Percentiles rank a stretch among this genome's conserved stretches.
Evolutionary conservation across 1,284 basidiomycete genomes (phyloP).

Genomic region (Peniophora sp.): DNA sequence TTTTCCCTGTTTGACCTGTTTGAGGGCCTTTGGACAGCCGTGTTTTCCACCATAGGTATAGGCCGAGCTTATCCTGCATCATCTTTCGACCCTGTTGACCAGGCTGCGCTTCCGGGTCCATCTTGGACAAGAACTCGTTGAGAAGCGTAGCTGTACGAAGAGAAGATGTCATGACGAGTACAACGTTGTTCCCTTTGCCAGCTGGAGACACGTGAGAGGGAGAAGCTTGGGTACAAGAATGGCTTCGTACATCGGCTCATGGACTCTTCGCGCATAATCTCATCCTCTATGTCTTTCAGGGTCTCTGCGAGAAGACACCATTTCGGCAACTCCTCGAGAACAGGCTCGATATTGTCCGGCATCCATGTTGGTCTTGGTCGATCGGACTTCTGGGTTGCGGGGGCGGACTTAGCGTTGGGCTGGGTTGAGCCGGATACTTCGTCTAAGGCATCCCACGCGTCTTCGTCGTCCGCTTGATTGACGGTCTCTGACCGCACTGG

Average conservation of each 20-base stretch:
- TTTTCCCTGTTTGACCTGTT: constrained; percentile 19
- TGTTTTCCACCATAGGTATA: constrained; percentile 81
- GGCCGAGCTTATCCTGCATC: constrained; percentile 69
- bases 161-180: constrained; percentile 87
- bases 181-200: constrained; percentile 62
- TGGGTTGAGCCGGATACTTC: constrained; percentile 40
- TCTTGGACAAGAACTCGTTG: constrained; percentile 69
- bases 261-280: constrained; percentile 61
- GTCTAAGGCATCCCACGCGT: constrained; percentile 63
- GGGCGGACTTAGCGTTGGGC: not conserved
- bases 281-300: constrained; percentile 87
- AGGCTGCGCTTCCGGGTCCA: constrained; percentile 49
- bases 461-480: constrained; percentile 53
- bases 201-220: constrained; percentile 17
- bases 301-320: constrained; percentile 86
- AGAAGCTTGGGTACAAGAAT: not conserved
- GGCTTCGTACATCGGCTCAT: constrained; percentile 20
- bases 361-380: constrained; percentile 41
- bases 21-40: constrained; percentile 38
- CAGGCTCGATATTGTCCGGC: constrained; percentile 75
- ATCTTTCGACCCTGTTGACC: constrained; percentile 61
- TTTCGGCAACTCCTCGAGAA: constrained; percentile 93
- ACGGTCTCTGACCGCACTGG: constrained; percentile 15
- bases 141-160: constrained; percentile 69
- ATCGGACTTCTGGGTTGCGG: constrained; percentile 1